Conservation (phyloP, 1,139 yeast genomes). For the Ogataea hybrid region DNA sequence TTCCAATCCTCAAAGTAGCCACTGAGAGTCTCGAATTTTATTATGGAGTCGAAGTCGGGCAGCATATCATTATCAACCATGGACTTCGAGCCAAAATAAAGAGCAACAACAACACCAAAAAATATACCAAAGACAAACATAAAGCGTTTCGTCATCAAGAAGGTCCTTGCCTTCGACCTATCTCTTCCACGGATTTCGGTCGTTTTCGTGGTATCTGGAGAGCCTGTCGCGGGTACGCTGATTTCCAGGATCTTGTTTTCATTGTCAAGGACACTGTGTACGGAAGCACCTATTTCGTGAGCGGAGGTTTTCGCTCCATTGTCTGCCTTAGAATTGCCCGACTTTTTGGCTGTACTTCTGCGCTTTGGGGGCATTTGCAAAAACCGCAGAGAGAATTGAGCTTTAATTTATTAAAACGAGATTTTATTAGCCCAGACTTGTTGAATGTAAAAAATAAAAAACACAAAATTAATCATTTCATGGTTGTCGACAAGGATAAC, state of each 20-base stretch:
- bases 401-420: neutral
- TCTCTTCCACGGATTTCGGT: slow-evolving; percentile 4
- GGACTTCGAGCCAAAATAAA: slow-evolving; percentile 54
- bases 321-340: neutral
- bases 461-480: neutral
- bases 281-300: slow-evolving; percentile 5
- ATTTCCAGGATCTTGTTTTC: slow-evolving; percentile 3
- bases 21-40: slow-evolving; percentile 51
- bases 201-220: slow-evolving; percentile 3
- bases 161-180: slow-evolving; percentile 17
- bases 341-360: slow-evolving; percentile 7
- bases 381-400: neutral
- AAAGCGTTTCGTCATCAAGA: slow-evolving; percentile 44
- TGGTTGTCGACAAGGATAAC: neutral
- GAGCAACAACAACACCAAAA: slow-evolving; percentile 65
- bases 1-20: slow-evolving; percentile 63
- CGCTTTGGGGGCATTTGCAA: slow-evolving; percentile 8
- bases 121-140: slow-evolving; percentile 59
- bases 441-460: neutral
- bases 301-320: slow-evolving; percentile 8
- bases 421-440: neutral
- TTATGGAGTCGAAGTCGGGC: slow-evolving; percentile 51
- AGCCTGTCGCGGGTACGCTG: slow-evolving; percentile 1
- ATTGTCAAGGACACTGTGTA: slow-evolving; percentile 2
- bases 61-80: slow-evolving; percentile 23